Conservation (phyloP, 2,329 filamentous ascomycete genomes). For the Diaporthe vaccinii region DNA sequence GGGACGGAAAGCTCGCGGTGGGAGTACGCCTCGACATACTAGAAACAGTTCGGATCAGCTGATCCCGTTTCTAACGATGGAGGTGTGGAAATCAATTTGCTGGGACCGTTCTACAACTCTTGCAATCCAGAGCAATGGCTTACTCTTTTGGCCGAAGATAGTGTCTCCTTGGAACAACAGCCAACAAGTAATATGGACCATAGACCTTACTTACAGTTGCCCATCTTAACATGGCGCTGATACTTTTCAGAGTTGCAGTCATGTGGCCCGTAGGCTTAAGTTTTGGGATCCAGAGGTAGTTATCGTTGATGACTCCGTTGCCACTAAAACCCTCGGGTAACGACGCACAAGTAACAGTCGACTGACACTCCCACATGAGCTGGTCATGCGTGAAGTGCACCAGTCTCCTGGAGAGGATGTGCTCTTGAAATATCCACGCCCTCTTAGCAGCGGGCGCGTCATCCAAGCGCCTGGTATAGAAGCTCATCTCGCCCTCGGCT, state of each 20-base stretch:
- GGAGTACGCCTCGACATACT: neutral
- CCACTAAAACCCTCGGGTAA: neutral
- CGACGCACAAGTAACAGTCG: neutral
- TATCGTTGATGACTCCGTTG: neutral
- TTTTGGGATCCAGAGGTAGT: neutral
- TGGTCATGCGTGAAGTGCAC: neutral
- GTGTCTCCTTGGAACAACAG: neutral
- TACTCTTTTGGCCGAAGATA: no score
- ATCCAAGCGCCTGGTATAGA: neutral
- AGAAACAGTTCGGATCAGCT: neutral
- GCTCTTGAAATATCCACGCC: neutral
- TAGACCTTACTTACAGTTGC: neutral
- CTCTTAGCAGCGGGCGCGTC: neutral
- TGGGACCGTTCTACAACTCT: neutral
- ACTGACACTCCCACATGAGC: neutral
- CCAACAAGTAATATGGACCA: no score
- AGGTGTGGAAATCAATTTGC: neutral
- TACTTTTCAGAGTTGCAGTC: neutral
- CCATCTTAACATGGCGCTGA: neutral
- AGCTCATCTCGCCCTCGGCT: neutral
- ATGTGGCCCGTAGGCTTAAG: neutral
- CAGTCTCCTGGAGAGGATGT: neutral
- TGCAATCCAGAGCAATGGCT: neutral
- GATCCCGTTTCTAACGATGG: neutral
- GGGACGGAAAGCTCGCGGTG: neutral